Conservation (phyloP, 1,284 basidiomycete species). For the Neolentinus lepideus region DNA sequence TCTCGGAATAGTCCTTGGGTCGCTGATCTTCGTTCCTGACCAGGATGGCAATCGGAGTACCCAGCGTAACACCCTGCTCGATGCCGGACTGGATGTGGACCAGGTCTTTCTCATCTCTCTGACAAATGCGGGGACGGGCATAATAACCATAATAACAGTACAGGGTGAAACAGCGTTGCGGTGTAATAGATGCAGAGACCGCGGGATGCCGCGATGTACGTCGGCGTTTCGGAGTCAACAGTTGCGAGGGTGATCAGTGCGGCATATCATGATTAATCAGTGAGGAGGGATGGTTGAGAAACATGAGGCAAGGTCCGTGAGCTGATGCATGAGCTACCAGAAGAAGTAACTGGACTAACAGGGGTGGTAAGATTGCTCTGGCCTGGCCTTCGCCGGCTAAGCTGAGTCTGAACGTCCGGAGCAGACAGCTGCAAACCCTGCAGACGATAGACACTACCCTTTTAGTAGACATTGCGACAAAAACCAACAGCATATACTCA, state of each 20-base stretch:
- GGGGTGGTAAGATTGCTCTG: slow-evolving; percentile 97
- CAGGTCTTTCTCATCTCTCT: slow-evolving; percentile 96
- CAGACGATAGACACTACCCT: slow-evolving; percentile 6
- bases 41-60: slow-evolving; percentile 93
- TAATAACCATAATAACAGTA: neutral
- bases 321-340: neutral
- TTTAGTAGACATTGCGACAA: neutral
- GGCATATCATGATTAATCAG: neutral
- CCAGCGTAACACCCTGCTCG: slow-evolving; percentile 92
- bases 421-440: slow-evolving; percentile 81
- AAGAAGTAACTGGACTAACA: slow-evolving; percentile 41
- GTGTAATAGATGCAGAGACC: too few species aligned
- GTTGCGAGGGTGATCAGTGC: neutral
- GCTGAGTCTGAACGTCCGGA: slow-evolving; percentile 87
- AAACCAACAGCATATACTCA: slow-evolving; percentile 29
- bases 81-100: slow-evolving; percentile 93
- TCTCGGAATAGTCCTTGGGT: slow-evolving; percentile 98
- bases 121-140: slow-evolving; percentile 5
- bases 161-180: neutral
- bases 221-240: neutral
- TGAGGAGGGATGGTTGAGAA: slow-evolving; percentile 7
- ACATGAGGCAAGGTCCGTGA: slow-evolving; percentile 5
- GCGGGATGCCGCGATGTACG: neutral
- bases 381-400: slow-evolving; percentile 89
- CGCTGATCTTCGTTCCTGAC: slow-evolving; percentile 98